A percentile compares a stretch with the other conserved stretches of the same genome.
phyloP scores from a whole-genome alignment of 192 early-diverging fungal genomes.

The Coemansia sp. region DNA sequence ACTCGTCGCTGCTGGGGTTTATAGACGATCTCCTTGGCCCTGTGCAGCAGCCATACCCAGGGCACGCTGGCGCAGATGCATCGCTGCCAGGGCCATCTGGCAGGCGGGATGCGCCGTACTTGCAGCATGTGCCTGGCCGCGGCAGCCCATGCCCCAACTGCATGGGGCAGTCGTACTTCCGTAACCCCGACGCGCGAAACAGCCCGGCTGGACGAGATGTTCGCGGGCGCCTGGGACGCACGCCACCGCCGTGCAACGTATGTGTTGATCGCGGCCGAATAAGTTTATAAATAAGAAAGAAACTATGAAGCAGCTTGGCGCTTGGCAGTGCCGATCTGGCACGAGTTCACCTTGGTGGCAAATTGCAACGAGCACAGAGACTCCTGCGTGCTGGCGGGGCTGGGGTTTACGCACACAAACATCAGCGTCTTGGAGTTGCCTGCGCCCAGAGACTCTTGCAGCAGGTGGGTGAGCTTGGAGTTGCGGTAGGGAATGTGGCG shows the following conservation, averaged over 20 bases:
- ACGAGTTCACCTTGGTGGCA: slow-evolving; percentile 93
- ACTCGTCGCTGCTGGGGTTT: slow-evolving; percentile 27
- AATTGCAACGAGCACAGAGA: slow-evolving; percentile 89
- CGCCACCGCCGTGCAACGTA: slow-evolving; percentile 31
- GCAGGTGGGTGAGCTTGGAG: slow-evolving; percentile 73
- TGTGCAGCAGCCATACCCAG: not conserved
- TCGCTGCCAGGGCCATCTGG: not conserved
- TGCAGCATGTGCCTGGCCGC: slow-evolving; percentile 26
- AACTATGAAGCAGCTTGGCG: slow-evolving; percentile 37
- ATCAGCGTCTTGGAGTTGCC: slow-evolving; percentile 97
- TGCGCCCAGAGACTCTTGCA: slow-evolving; percentile 60
- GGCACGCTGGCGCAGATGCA: no score
- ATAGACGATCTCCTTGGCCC: slow-evolving; percentile 32
- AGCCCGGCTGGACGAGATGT: slow-evolving; percentile 14
- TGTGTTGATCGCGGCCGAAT: slow-evolving; percentile 32
- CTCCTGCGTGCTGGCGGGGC: slow-evolving; percentile 73
- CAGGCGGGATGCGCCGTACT: not conserved
- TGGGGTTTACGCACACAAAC: slow-evolving; percentile 97
- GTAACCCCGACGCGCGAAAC: slow-evolving; percentile 11
- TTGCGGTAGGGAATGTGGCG: slow-evolving; percentile 91
- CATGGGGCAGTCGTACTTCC: slow-evolving; percentile 38
- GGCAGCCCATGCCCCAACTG: slow-evolving; percentile 37
- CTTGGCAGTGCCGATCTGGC: slow-evolving; percentile 80
- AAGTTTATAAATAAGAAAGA: slow-evolving; percentile 4
- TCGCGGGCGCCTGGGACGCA: slow-evolving; percentile 14